Evolutionary conservation across 345 rosid genomes (phyloP), one percentile per base, ranked within the genome.

Genomic region (Clarkia xantiana): DNA sequence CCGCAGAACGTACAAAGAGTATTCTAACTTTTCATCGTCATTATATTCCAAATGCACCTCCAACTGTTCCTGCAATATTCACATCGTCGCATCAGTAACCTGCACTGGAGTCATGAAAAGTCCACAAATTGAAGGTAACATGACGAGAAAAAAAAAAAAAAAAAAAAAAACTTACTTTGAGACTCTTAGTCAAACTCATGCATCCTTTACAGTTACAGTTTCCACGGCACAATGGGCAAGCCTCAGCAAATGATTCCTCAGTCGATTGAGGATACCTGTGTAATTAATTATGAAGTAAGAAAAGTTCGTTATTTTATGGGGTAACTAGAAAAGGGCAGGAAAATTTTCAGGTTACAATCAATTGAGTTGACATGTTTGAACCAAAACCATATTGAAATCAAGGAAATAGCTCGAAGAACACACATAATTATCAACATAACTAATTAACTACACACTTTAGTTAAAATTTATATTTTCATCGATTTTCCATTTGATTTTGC

Each of bases 151-250:
- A n/a, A n/a, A n/a, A n/a, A n/a, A n/a, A n/a, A n/a, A n/a, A 25
- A 49, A 41, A 14, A 25, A 18, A 18, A 14, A 0, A 18, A 18
- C 23, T 55, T 38, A 72, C 78, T 67, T 58, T 65, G 10, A 57
- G 56, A 17, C 15, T 15, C 55, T 59, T 51, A 54, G 61, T 67
- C 45, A 51, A 11, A 1, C 69, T 67, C 56, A 70, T 54, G 36
- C 74, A 70, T 7, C 59, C 51, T 47, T 54, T 58, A 49, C 74
- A 70, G 46, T 70, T 70, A 50, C 74, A 70, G 54, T 70, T 65
- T 40, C 49, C 47, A 19, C 53, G 18, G 59, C 74, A 70, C 52
- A 54, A 48, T 38, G 74, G 74, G 49, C 74, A 70, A 12, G 59
- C 62, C 55, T 61, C 45, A 15, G 49, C 61, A 25, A 62, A 49